These are phyloP conservation scores for Cyberlindnera meyerae DNA, from an alignment of 805 yeast species.

Conservation along the genomic window DNA sequence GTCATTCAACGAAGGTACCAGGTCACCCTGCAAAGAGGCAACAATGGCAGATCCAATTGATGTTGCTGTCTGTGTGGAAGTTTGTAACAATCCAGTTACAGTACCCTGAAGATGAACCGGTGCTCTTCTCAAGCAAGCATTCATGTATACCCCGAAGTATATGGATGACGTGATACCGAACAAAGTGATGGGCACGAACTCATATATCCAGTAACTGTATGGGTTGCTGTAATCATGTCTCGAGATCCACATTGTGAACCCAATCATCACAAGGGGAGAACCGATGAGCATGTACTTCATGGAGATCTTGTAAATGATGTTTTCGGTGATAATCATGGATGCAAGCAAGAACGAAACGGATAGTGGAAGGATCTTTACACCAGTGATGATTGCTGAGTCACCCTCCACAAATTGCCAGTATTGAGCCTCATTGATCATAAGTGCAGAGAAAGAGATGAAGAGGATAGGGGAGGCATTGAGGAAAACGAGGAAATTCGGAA, in stretches of 20 bases:
- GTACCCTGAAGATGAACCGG: constrained; percentile 37
- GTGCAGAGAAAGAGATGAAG: constrained; percentile 20
- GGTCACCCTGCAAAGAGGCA: constrained; percentile 26
- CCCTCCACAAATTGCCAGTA: constrained; percentile 26
- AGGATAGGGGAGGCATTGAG: constrained; percentile 19
- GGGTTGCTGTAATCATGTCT: background rate
- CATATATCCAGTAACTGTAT: constrained; percentile 26
- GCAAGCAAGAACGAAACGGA: constrained; percentile 30
- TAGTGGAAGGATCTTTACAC: constrained; percentile 33
- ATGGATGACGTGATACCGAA: constrained; percentile 27
- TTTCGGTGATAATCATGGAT: constrained; percentile 25
- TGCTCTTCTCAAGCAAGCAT: constrained; percentile 28
- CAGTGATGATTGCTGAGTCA: constrained; percentile 31
- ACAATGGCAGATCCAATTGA: constrained; percentile 28
- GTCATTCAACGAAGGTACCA: constrained; percentile 1
- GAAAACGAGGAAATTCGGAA: constrained; percentile 26
- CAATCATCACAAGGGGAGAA: constrained; percentile 15
- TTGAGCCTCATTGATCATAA: constrained; percentile 22
- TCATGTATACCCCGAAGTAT: constrained; percentile 32
- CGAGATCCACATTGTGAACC: constrained; percentile 20
- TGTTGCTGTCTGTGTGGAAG: constrained; percentile 32
- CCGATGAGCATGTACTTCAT: constrained; percentile 16
- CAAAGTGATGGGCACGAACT: constrained; percentile 24
- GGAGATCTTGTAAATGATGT: constrained; percentile 22
- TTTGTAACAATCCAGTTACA: constrained; percentile 33